phyloP scores from a whole-genome alignment of 345 rosid species.

The Rhizophora apiculata region DNA sequence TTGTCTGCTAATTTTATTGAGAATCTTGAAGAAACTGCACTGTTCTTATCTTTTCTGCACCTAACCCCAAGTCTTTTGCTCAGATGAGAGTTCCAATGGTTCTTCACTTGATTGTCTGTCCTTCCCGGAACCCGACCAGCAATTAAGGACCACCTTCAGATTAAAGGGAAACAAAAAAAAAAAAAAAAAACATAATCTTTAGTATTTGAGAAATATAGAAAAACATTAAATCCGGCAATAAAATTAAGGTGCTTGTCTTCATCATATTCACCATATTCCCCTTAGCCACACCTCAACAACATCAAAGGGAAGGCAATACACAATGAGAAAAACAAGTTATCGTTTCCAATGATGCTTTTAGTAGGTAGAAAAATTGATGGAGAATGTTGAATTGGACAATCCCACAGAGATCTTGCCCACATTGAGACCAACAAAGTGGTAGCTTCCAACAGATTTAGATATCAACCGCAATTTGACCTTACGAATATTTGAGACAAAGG shows the following conservation, averaged over 20 bases:
- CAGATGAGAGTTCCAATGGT: conserved; percentile 45
- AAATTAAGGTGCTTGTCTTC: too few species aligned
- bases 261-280: too few species aligned
- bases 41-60: conserved; percentile 2
- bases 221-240: too few species aligned
- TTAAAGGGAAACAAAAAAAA: not conserved
- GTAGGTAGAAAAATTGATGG: too few species aligned
- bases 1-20: not conserved
- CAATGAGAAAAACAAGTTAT: not conserved
- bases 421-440: too few species aligned
- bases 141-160: conserved; percentile 41
- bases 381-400: too few species aligned
- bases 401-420: too few species aligned
- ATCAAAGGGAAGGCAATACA: not conserved
- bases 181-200: not conserved
- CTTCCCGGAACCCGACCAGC: conserved; percentile 49
- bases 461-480: too few species aligned
- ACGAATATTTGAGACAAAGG: too few species aligned
- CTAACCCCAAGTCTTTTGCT: conserved; percentile 27
- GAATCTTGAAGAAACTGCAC: not conserved
- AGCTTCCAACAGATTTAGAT: too few species aligned
- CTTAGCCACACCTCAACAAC: too few species aligned
- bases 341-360: not conserved
- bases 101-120: conserved; percentile 49
- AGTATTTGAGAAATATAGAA: too few species aligned